Base-by-base conservation (phyloP, 139 green algal species). In the Desmodesmus armatus region DNA sequence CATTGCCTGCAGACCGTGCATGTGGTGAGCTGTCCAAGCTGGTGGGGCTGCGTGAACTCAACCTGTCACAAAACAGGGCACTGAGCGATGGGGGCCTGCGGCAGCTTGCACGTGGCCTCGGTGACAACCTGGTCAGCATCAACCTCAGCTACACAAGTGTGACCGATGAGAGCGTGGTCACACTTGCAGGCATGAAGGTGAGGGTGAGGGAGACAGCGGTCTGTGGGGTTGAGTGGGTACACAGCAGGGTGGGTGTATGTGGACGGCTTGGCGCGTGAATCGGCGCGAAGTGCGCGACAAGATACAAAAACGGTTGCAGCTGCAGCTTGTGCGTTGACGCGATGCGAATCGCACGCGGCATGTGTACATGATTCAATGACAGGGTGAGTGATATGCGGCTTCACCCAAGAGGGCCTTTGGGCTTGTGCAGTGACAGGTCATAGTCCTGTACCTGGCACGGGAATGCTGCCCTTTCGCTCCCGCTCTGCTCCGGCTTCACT, bases 61-160 rank as follows among this genome's bases (percentile, higher is more conserved):
- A 63, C 43, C 17, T 85, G 41, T 65, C 65, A 1, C 79, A 85
- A 27, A 85, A 85, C 79, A 71, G 55, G 17, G 33, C n/a, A 3
- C 43, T 85, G 19, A 19, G 62, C 23, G 79, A 85, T 21, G 44
- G 43, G 19, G 62, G 62, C 29, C 43, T 77, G 44, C 44, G 79
- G 17, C 17, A 33, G 37, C 44, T 85, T 5, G 79, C 79, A 3
- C 6, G 1, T 25, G 60, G 40, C 41, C 40, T 65, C 17, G 60
- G 27, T 15, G 23, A 35, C 7, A 69, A 6, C 31, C 43, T 85
- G 31, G 63, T 78, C 65, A 44, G 35, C 4, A 25, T 85, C 29
- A 85, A 85, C 65, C 65, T 85, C 29, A 85, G 62, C 33, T 75
- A 75, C 44, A 85, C 79, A 2, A 44, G 29, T n/a, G 65, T 85